A percentile compares a stretch with the other conserved stretches of the same genome.
These are phyloP conservation scores for Cladorrhinum samala DNA, from an alignment of 495 filamentous ascomycete species.

Conservation along the genomic window DNA sequence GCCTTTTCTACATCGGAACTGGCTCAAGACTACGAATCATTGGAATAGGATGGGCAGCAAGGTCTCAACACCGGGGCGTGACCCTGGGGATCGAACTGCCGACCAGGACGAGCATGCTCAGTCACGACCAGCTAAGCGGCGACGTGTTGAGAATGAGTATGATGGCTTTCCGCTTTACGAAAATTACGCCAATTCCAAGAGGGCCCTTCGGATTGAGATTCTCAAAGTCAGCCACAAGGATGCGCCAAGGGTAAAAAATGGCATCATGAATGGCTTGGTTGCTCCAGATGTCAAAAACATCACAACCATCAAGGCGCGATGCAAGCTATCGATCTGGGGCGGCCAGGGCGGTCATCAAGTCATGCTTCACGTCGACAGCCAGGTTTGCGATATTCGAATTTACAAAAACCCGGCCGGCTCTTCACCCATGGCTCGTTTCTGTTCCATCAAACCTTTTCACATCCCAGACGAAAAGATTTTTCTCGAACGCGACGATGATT, in stretches of 20 bases:
- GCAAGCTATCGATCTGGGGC: slow-evolving; percentile 37
- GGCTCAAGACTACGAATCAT: slow-evolving; percentile 25
- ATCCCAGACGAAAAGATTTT: slow-evolving; percentile 42
- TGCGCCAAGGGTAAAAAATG: slow-evolving; percentile 30
- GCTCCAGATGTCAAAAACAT: slow-evolving; percentile 34
- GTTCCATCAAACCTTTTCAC: slow-evolving; percentile 38
- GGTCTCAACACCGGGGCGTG: slow-evolving; percentile 24
- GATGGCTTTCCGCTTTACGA: slow-evolving; percentile 29
- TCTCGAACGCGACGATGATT: slow-evolving; percentile 37
- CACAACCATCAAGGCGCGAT: slow-evolving; percentile 34
- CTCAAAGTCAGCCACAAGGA: slow-evolving; percentile 43
- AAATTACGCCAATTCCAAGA: slow-evolving; percentile 19
- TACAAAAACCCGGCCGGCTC: slow-evolving; percentile 39
- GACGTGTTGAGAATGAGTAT: slow-evolving; percentile 31
- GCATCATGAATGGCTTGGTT: slow-evolving; percentile 33
- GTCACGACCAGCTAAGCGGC: slow-evolving; percentile 32
- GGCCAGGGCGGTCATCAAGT: slow-evolving; percentile 19
- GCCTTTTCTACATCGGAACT: slow-evolving; percentile 35
- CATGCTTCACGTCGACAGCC: slow-evolving; percentile 41
- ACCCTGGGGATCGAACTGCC: slow-evolving; percentile 28
- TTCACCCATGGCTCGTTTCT: slow-evolving; percentile 39
- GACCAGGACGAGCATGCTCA: slow-evolving; percentile 22
- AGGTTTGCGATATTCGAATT: slow-evolving; percentile 39
- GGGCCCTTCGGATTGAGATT: slow-evolving; percentile 42
- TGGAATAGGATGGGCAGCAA: slow-evolving; percentile 38